Conservation (phyloP, 1,139 yeast genomes). For the Hanseniaspora uvarum region DNA sequence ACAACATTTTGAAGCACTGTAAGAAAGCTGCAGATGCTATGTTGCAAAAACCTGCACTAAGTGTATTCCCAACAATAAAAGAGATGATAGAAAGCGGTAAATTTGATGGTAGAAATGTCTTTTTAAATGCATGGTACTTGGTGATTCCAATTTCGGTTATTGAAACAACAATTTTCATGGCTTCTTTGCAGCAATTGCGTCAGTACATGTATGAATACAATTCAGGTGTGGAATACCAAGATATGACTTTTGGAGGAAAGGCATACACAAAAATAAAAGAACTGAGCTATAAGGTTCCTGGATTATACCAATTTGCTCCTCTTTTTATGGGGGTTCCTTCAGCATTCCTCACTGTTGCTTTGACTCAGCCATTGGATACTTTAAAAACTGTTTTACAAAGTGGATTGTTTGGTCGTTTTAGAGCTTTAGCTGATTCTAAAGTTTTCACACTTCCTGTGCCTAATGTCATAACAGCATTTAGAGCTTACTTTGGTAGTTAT, state of each 20-base stretch:
- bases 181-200: constrained; percentile 65
- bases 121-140: neutral
- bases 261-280: neutral
- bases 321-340: constrained; percentile 42
- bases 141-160: constrained; percentile 43
- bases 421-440: constrained; percentile 6
- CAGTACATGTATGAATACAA: constrained; percentile 77
- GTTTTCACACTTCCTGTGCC: neutral
- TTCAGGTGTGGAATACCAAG: constrained; percentile 28
- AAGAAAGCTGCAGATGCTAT: neutral
- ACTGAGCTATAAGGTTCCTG: neutral
- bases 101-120: neutral
- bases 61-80: neutral
- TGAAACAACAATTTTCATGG: constrained; percentile 69
- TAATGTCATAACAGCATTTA: neutral
- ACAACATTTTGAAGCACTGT: neutral
- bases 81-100: constrained; percentile 6
- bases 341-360: constrained; percentile 56
- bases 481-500: constrained; percentile 49
- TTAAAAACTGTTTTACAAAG: constrained; percentile 82
- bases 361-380: constrained; percentile 88
- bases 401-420: constrained; percentile 17
- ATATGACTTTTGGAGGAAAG: neutral
- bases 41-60: neutral
- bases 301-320: constrained; percentile 3